phyloP scores from a whole-genome alignment of 495 filamentous ascomycete genomes.

The Penicillium goetzii region DNA sequence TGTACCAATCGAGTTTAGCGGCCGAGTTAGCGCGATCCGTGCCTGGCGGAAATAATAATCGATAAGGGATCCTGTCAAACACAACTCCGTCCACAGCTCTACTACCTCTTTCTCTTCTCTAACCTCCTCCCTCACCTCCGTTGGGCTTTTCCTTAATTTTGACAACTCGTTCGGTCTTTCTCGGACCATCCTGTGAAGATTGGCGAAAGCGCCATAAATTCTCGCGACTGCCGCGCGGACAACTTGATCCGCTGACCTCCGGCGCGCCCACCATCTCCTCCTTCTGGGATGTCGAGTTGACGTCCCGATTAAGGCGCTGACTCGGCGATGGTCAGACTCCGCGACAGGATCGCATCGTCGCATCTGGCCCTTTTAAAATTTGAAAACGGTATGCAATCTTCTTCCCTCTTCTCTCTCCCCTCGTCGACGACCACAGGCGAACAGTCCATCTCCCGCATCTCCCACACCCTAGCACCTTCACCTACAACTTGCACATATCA shows the following conservation, averaged over 20 bases:
- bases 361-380: slow-evolving; percentile 37
- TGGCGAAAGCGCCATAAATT: neutral
- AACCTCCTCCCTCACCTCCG: neutral
- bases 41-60: slow-evolving; percentile 9
- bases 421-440: neutral
- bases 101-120: neutral
- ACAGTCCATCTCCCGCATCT: neutral
- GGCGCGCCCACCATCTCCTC: neutral
- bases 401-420: neutral
- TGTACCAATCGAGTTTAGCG: slow-evolving; percentile 3
- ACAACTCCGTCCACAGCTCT: slow-evolving; percentile 5
- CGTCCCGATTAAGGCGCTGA: slow-evolving; percentile 20
- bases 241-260: slow-evolving; percentile 7
- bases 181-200: neutral
- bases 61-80: slow-evolving; percentile 4
- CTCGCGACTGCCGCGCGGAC: neutral
- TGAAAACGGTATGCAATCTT: slow-evolving; percentile 21
- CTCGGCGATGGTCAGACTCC: slow-evolving; percentile 41
- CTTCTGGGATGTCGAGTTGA: slow-evolving; percentile 19
- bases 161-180: neutral
- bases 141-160: neutral
- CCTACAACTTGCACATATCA: neutral
- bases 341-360: slow-evolving; percentile 29
- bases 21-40: slow-evolving; percentile 6
- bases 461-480: neutral